These are phyloP conservation scores for Termitomyces sp. DNA, from an alignment of 768 basidiomycete species.

Conservation along the genomic window DNA sequence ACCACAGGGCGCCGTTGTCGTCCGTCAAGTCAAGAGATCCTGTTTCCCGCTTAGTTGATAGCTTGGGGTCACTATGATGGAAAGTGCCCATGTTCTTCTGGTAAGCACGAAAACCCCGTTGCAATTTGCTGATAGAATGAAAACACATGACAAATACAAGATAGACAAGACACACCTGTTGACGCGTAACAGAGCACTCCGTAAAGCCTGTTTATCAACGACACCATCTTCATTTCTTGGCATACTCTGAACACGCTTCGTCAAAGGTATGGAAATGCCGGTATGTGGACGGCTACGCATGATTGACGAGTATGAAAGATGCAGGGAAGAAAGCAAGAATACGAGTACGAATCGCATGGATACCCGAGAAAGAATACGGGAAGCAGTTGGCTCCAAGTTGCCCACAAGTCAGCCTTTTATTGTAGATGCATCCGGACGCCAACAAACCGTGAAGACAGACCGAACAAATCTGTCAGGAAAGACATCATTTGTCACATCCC, in stretches of 20 bases:
- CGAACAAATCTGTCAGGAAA: background rate
- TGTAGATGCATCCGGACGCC: no score
- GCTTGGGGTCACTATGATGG: constrained; percentile 25
- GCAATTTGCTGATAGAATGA: constrained; percentile 32
- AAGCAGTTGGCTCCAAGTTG: background rate
- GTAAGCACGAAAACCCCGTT: constrained; percentile 36
- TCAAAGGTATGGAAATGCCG: constrained; percentile 22
- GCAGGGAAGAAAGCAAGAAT: constrained; percentile 4
- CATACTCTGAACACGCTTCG: constrained; percentile 16
- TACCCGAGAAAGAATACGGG: background rate
- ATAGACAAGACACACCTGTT: constrained; percentile 12
- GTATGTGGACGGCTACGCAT: constrained; percentile 2
- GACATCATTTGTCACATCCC: no score
- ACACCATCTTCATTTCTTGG: constrained; percentile 20
- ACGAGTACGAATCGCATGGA: constrained; percentile 7
- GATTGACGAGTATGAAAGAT: constrained; percentile 7
- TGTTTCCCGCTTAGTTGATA: constrained; percentile 21
- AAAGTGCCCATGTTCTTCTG: constrained; percentile 37
- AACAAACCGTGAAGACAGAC: no score
- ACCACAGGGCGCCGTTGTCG: constrained; percentile 37
- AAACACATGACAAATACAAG: background rate
- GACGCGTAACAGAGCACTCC: constrained; percentile 17
- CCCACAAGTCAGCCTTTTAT: background rate
- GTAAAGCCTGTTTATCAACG: constrained; percentile 19
- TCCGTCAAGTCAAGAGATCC: constrained; percentile 29